These are phyloP conservation scores for Waltiozyma sp. DNA, from an alignment of 1,139 yeast genomes.

Conservation along the genomic window DNA sequence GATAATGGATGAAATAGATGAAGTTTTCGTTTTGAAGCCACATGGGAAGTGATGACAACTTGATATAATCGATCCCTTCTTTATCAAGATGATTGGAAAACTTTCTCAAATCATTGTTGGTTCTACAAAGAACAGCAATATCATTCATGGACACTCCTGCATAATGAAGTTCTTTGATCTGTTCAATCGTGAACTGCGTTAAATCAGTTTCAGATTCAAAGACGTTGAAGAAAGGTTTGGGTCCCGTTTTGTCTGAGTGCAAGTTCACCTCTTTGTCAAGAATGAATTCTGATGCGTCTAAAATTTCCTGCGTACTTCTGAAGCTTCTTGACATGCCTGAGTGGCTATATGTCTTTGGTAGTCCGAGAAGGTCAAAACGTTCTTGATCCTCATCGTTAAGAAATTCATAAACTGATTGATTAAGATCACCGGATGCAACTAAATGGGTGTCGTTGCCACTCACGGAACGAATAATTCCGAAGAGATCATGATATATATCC, in stretches of 20 bases:
- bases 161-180: conserved; percentile 37
- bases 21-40: conserved; percentile 42
- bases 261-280: conserved; percentile 12
- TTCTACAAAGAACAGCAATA: conserved; percentile 41
- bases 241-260: conserved; percentile 7
- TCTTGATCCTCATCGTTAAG: conserved; percentile 35
- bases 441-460: conserved; percentile 36
- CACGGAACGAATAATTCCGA: conserved; percentile 29
- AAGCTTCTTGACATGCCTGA: conserved; percentile 38
- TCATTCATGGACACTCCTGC: conserved; percentile 38
- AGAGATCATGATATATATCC: conserved; percentile 48
- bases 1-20: conserved; percentile 38
- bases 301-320: conserved; percentile 47
- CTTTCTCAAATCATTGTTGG: conserved; percentile 42
- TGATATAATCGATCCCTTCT: conserved; percentile 33
- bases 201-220: conserved; percentile 27
- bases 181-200: conserved; percentile 31
- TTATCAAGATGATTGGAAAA: conserved; percentile 30
- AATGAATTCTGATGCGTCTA: conserved; percentile 29
- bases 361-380: conserved; percentile 15
- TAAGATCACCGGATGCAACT: conserved; percentile 62
- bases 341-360: conserved; percentile 17
- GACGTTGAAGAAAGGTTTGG: conserved; percentile 25
- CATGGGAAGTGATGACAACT: conserved; percentile 35
- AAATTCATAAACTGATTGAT: conserved; percentile 63